Base-by-base conservation (phyloP, 2,329 filamentous ascomycete genomes). In the Stachybotrys chlorohalonatus region DNA sequence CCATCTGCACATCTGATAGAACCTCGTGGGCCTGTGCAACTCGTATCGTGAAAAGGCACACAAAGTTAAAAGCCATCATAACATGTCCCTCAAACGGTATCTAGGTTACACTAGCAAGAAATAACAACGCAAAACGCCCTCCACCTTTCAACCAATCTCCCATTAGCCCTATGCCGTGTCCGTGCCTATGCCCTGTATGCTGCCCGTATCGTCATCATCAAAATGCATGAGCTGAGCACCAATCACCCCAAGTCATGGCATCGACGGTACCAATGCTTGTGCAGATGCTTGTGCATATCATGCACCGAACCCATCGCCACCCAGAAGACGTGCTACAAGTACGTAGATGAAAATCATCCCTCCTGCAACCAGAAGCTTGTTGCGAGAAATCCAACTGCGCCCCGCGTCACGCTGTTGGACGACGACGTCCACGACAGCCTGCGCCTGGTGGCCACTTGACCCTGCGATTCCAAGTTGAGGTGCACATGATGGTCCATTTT, bases 281-380 rank as follows among this genome's bases (percentile, higher is more conserved):
- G 36, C 36, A 9, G 36, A 42, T 42, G 36, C 36, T 42, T 42
- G 36, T 13, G 8, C 36, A 42, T 9, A 42, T 42, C 36, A 42
- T 42, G 36, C 36, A 9, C 36, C 36, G 13, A 42, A 42, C 9
- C 60, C 69, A 30, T 73, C 71, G 6, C 73, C 75, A 47, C 84
- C 84, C 39, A 96, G 70, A 13, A 95, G 69, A 62, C 93, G 80
- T 36, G 90, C 87, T 55, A 95, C 77, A 52, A 96, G 72, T 11
- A 95, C 91, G 70, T 96, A 97, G 15, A 86, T 72, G 65, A 97
- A 88, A 31, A 96, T 76, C 16, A 84, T 71, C 0, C 78, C 84
- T 8, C 89, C 82, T 1, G 84, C 79, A 50, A 96, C 75, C 64
- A 87, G 78, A 58, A 92, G 77, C 73, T 90, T 94, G 73, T 96